phyloP scores from a whole-genome alignment of 2,329 filamentous ascomycete genomes.

The Mycocentrospora acerina region DNA sequence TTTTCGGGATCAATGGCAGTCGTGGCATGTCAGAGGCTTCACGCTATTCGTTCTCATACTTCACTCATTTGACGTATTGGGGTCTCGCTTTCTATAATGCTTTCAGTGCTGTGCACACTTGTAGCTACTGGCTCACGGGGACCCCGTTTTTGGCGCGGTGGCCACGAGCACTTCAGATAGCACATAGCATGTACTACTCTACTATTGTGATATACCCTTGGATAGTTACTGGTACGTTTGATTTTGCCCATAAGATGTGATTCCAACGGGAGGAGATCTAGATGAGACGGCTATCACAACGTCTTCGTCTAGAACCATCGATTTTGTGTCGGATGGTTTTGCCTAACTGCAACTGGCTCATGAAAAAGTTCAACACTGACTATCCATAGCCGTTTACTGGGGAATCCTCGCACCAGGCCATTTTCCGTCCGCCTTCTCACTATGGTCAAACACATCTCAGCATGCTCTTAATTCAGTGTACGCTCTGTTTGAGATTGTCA shows the following conservation, averaged over 20 bases:
- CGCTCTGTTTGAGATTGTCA: constrained; percentile 72
- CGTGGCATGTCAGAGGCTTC: constrained; percentile 49
- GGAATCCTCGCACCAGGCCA: constrained; percentile 37
- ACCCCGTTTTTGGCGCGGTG: constrained; percentile 40
- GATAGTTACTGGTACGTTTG: constrained; percentile 46
- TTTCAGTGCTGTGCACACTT: constrained; percentile 67
- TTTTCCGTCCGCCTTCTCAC: constrained; percentile 38
- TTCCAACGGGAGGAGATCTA: neutral
- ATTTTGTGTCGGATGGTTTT: too few relatives aligned
- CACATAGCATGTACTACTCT: constrained; percentile 46
- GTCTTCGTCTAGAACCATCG: too few relatives aligned
- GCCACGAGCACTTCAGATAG: constrained; percentile 39
- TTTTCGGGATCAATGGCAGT: constrained; percentile 66
- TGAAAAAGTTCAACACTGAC: constrained; percentile 11
- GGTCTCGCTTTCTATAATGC: constrained; percentile 78
- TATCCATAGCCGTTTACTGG: constrained; percentile 45
- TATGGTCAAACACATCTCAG: constrained; percentile 66
- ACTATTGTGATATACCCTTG: constrained; percentile 47
- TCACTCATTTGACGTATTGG: constrained; percentile 82
- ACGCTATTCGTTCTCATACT: constrained; percentile 70
- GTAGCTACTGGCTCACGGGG: constrained; percentile 57
- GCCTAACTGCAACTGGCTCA: too few relatives aligned
- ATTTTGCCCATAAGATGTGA: neutral
- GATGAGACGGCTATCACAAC: too few relatives aligned
- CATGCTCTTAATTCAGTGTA: constrained; percentile 75